These are phyloP conservation scores for Pisolithus tinctorius DNA, from an alignment of 768 basidiomycete genomes.

Conservation along the genomic window DNA sequence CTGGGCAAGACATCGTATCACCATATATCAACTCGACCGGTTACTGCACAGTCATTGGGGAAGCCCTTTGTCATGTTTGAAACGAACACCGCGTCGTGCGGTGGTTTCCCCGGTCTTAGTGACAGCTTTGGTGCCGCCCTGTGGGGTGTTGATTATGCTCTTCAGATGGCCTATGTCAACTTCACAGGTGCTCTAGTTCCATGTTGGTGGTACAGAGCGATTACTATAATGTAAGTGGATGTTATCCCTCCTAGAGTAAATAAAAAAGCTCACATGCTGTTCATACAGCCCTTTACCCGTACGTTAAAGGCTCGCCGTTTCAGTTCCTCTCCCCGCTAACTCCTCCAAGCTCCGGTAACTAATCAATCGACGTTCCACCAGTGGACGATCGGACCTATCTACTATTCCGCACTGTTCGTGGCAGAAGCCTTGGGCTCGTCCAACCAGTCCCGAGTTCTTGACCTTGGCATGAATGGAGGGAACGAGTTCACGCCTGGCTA, in stretches of 20 bases:
- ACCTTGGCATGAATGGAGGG: slow-evolving; percentile 48
- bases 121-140: slow-evolving; percentile 50
- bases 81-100: slow-evolving; percentile 50
- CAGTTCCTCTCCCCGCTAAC: slow-evolving; percentile 2
- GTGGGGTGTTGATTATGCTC: slow-evolving; percentile 48
- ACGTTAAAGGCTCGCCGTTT: not conserved
- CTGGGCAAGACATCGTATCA: slow-evolving; percentile 39
- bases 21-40: slow-evolving; percentile 45
- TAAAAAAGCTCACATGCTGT: not conserved
- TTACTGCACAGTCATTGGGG: slow-evolving; percentile 30
- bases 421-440: slow-evolving; percentile 67
- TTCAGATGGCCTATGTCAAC: slow-evolving; percentile 46
- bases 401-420: slow-evolving; percentile 66
- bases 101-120: slow-evolving; percentile 45
- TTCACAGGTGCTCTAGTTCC: slow-evolving; percentile 36
- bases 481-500: slow-evolving; percentile 50
- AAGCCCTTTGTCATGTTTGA: slow-evolving; percentile 52
- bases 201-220: slow-evolving; percentile 61
- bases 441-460: slow-evolving; percentile 59
- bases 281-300: slow-evolving; percentile 34
- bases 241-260: slow-evolving; percentile 2
- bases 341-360: slow-evolving; percentile 39
- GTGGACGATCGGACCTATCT: slow-evolving; percentile 71
- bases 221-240: slow-evolving; percentile 51
- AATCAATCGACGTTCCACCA: slow-evolving; percentile 51